Evolutionary conservation across 768 basidiomycete species (phyloP).

Genomic region (Phanerochaete carnosa): DNA sequence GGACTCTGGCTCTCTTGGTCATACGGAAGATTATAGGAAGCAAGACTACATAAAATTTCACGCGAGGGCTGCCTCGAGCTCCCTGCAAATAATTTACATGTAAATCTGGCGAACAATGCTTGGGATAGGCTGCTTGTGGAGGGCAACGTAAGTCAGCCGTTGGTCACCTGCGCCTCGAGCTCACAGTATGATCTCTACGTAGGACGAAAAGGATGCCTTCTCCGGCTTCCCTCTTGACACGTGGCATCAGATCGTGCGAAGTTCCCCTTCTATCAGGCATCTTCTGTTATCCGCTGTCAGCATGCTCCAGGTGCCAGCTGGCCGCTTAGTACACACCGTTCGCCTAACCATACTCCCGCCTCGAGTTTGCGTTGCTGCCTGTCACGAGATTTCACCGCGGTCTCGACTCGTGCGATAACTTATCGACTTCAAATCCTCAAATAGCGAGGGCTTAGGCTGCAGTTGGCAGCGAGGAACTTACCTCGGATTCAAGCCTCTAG

Average conservation of each 20-base stretch:
- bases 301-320: conserved; percentile 15
- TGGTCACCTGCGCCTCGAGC: conserved; percentile 4
- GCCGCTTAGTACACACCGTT: conserved; percentile 1
- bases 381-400: neutral
- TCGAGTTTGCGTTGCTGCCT: neutral
- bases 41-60: conserved; percentile 89
- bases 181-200: conserved; percentile 11
- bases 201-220: conserved; percentile 47
- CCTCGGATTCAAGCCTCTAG: neutral
- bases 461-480: neutral
- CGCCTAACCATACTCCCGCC: too few relatives aligned
- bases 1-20: conserved; percentile 59
- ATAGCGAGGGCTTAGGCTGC: neutral
- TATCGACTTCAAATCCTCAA: neutral
- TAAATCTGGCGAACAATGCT: conserved; percentile 91
- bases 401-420: neutral
- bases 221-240: conserved; percentile 75
- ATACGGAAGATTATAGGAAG: conserved; percentile 42
- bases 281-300: conserved; percentile 48
- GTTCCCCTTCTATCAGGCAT: conserved; percentile 66
- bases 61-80: conserved; percentile 84
- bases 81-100: conserved; percentile 84
- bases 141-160: conserved; percentile 70
- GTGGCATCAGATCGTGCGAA: conserved; percentile 59
- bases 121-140: conserved; percentile 74